Evolutionary conservation across 257 asterid species (phyloP).

Genomic region (Apocynum venetum): DNA sequence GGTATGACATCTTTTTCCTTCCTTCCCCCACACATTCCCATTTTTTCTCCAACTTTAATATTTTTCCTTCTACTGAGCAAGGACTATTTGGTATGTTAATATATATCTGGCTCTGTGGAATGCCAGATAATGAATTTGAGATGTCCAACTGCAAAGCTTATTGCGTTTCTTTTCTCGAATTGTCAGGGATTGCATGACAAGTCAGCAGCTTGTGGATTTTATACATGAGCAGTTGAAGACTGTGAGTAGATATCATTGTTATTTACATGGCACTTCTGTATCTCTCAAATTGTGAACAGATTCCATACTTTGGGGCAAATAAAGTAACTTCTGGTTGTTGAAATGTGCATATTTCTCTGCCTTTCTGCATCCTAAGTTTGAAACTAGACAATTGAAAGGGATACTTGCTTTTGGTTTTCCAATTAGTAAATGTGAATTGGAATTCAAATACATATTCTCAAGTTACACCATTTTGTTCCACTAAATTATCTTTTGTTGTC

Average conservation of each 20-base stretch:
- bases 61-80: neutral
- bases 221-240: slow-evolving; percentile 75
- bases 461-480: no score
- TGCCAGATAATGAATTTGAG: neutral
- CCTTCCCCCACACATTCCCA: neutral
- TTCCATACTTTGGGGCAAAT: neutral
- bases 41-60: neutral
- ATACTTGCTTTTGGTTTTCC: neutral
- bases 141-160: neutral
- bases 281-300: neutral
- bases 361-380: neutral
- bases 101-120: neutral
- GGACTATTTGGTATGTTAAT: neutral
- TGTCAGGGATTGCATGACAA: slow-evolving; percentile 96
- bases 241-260: slow-evolving; percentile 38
- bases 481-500: neutral
- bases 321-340: neutral
- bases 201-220: slow-evolving; percentile 90
- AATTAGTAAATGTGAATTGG: neutral
- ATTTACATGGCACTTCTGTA: no score
- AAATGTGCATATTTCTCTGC: neutral
- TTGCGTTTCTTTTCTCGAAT: neutral
- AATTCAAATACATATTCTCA: no score
- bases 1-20: slow-evolving; percentile 42
- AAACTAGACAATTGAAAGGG: neutral